Evolutionary conservation across 2,329 filamentous ascomycete genomes (phyloP).

Genomic region (Penicillium fuscoglaucum): DNA sequence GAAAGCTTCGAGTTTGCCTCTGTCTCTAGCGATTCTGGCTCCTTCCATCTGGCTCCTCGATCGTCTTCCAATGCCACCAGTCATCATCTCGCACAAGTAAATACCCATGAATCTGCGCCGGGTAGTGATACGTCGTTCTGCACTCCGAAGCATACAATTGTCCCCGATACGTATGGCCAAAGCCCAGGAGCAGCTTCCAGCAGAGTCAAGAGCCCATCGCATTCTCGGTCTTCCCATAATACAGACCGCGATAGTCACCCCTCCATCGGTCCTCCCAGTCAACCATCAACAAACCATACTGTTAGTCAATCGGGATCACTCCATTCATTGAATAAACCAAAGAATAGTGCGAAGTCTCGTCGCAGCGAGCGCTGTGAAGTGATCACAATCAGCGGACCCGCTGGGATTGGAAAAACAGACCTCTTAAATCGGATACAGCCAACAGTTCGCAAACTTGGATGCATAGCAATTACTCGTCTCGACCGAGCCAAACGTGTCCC

Average conservation of each 20-base stretch:
- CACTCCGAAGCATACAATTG: conserved; percentile 29
- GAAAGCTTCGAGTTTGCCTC: conserved; percentile 53
- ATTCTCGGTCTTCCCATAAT: conserved; percentile 39
- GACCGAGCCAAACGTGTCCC: conserved; percentile 60
- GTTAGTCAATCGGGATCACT: conserved; percentile 36
- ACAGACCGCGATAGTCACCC: conserved; percentile 31
- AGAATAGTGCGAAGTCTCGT: conserved; percentile 51
- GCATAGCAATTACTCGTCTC: conserved; percentile 61
- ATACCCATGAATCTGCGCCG: conserved; percentile 38
- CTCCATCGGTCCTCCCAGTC: conserved; percentile 35
- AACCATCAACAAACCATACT: conserved; percentile 33
- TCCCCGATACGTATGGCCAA: conserved; percentile 14
- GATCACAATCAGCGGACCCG: conserved; percentile 57
- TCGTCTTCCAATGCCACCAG: conserved; percentile 39
- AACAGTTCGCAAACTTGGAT: conserved; percentile 58
- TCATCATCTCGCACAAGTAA: conserved; percentile 31
- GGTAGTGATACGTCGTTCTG: conserved; percentile 38
- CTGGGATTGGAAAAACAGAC: conserved; percentile 62
- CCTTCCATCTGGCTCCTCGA: conserved; percentile 41
- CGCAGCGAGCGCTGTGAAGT: conserved; percentile 60
- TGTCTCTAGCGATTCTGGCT: conserved; percentile 56
- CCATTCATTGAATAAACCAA: conserved; percentile 37
- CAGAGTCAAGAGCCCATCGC: conserved; percentile 40
- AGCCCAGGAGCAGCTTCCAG: conserved; percentile 15
- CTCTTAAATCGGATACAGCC: conserved; percentile 60